Base-by-base conservation (phyloP, 2,329 filamentous ascomycete genomes). In the Teratosphaeria pseudoeucalypti region DNA sequence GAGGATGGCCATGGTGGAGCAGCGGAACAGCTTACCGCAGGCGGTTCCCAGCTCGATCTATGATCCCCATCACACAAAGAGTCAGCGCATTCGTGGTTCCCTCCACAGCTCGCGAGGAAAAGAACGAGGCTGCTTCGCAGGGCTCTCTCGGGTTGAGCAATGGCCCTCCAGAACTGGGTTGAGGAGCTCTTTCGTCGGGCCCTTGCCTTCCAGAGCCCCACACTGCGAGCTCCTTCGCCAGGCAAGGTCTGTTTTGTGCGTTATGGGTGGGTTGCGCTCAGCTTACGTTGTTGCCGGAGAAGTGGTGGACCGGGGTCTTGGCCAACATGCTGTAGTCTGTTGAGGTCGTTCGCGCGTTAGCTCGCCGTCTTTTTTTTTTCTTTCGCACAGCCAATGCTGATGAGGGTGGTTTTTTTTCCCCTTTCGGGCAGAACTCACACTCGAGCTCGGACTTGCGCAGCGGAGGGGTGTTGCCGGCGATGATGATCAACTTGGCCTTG, bases 401-500 rank as follows among this genome's bases (percentile, higher is more conserved):
- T 23, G 23, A n/a, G 23, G 23, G 23, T 2, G 23, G 23, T 23
- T 23, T 23, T 2, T 23, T 23, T 2, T 23, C 2, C 23, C 2
- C 2, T 2, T 23, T 23, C 2, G 23, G 23, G 23, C 23, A 23
- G 2, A 23, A 66, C 70, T 69, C 75, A 81, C 83, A 96, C 83
- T 96, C 92, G 62, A 72, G 70, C 84, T 97, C 92, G 74, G 85
- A 90, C 88, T 97, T 99, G 79, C 92, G 87, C 73, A 99, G 89
- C 78, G 94, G 94, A 75, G 92, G 92, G 70, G 92, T 96, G 85
- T 99, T 97, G 81, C 89, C 91, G 71, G 87, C 76, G 76, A 95
- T 95, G 81, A 95, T 91, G 78, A 97, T 90, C 70, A 96, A 86
- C 89, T 97, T 97, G 78, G 94, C 94, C 87, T 96, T 97, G 79